Base-by-base conservation (phyloP, 176 grass and related monocot species). In the Musa schizocarpa region DNA sequence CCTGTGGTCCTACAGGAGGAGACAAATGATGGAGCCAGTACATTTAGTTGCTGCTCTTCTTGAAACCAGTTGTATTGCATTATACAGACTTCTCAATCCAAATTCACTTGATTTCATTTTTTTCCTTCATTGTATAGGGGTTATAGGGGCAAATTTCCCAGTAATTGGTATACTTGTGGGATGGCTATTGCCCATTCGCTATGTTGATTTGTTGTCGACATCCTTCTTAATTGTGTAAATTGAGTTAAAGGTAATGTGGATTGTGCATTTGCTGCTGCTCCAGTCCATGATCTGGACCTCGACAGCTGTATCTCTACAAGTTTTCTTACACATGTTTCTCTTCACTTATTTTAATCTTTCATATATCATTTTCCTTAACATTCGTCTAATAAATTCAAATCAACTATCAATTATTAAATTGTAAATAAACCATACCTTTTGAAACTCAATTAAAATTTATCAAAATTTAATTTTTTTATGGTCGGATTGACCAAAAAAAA, bases 91-190 rank as follows among this genome's bases (percentile, higher is more conserved):
- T 70, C 29, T 20, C 43, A 26, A 2, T 70, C 20, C 13, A 70
- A 17, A 70, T 70, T 70, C 68, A 70, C 68, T 70, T 70, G 17
- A 70, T 51, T 70, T 70, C 34, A 70, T 51, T 70, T 51, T 70
- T 70, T 70, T 50, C 68, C 68, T 49, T 70, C 68, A 70, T 20
- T 70, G 68, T 70, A 50, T 2, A 70, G 50, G 43, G 68, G 43
- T 43, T 70, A 70, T 70, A 51, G 34, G 68, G 49, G 67, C 29
- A 19, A 51, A 70, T 68, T 68, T 48, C 66, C 50, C 11, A 20
- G 14, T 20, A 70, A 17, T 50, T 70, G 68, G 16, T 70, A 70
- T 10, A 70, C 49, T 50, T 16, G 24, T 24, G 24, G 1, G 1
- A 49, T 51, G 68, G 68, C 50, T 29, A 11, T 70, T 70, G 34